These are phyloP conservation scores for Aspergillus carbonarius DNA, from an alignment of 2,329 filamentous ascomycete genomes.

Conservation along the genomic window DNA sequence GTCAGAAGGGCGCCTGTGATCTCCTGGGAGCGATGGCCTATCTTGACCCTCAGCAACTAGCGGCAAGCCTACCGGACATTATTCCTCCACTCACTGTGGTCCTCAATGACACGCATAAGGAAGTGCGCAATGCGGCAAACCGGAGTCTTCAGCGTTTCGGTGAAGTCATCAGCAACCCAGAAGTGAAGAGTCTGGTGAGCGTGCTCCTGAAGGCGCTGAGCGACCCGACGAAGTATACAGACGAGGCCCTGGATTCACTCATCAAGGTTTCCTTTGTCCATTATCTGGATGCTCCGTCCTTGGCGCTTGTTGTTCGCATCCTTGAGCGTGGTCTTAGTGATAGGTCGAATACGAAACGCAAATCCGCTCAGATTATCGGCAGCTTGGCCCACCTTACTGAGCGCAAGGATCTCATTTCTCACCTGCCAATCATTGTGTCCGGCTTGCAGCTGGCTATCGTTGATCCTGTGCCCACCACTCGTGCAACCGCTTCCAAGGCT, in stretches of 20 bases:
- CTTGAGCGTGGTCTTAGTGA: slow-evolving; percentile 88
- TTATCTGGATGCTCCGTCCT: slow-evolving; percentile 94
- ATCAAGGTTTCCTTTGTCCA: slow-evolving; percentile 99
- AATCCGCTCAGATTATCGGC: slow-evolving; percentile 95
- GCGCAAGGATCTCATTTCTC: slow-evolving; percentile 85
- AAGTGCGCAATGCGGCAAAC: slow-evolving; percentile 88
- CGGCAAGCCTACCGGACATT: slow-evolving; percentile 88
- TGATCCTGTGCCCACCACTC: slow-evolving; percentile 92
- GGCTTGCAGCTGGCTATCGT: slow-evolving; percentile 87
- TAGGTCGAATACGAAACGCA: slow-evolving; percentile 91
- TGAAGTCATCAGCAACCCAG: slow-evolving; percentile 96
- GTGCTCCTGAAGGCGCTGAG: slow-evolving; percentile 94
- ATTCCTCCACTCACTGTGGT: slow-evolving; percentile 94
- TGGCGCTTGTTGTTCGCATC: slow-evolving; percentile 92
- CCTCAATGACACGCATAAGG: slow-evolving; percentile 96
- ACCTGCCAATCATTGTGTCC: slow-evolving; percentile 87
- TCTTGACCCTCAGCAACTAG: slow-evolving; percentile 90
- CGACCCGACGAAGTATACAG: slow-evolving; percentile 95
- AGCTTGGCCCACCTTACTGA: slow-evolving; percentile 96
- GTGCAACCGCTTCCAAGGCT: slow-evolving; percentile 93
- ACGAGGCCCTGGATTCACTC: slow-evolving; percentile 86
- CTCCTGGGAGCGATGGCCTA: slow-evolving; percentile 98
- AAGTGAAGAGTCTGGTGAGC: slow-evolving; percentile 88
- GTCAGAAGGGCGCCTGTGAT: slow-evolving; percentile 97
- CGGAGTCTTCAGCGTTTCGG: slow-evolving; percentile 96